Evolutionary conservation across 495 filamentous ascomycete species (phyloP).

Genomic region (Penicillium egyptiacum): DNA sequence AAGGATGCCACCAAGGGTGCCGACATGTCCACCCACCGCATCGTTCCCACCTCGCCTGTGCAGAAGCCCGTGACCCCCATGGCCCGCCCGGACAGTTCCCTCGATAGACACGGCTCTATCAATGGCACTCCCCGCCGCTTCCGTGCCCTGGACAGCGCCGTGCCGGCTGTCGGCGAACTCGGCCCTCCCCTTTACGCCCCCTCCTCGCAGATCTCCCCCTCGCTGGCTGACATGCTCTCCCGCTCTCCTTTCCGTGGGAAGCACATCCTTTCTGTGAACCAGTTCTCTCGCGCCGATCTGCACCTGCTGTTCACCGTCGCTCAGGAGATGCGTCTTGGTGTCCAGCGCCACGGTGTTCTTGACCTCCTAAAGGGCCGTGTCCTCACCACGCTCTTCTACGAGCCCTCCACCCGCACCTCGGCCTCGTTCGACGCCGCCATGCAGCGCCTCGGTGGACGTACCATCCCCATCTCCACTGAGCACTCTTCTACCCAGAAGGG

Average conservation of each 20-base stretch:
- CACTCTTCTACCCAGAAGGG: constrained; percentile 89
- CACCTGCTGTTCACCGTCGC: constrained; percentile 94
- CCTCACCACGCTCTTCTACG: constrained; percentile 91
- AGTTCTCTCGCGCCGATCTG: constrained; percentile 81
- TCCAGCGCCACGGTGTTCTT: constrained; percentile 84
- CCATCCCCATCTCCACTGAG: constrained; percentile 71
- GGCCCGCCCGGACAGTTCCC: constrained; percentile 46
- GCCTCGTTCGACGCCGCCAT: constrained; percentile 97
- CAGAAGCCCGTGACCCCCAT: constrained; percentile 52
- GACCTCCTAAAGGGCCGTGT: constrained; percentile 82
- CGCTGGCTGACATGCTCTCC: constrained; percentile 68
- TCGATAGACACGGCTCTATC: constrained; percentile 46
- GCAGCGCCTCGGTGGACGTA: constrained; percentile 90
- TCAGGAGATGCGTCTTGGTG: constrained; percentile 92
- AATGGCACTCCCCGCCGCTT: constrained; percentile 42
- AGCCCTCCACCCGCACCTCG: constrained; percentile 94
- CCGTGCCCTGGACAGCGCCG: constrained; percentile 29
- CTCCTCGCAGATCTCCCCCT: constrained; percentile 51
- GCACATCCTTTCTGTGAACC: constrained; percentile 85
- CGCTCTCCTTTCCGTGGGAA: constrained; percentile 80
- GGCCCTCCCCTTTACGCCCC: constrained; percentile 50
- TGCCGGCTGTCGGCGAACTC: constrained; percentile 49
- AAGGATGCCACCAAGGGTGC: constrained; percentile 59
- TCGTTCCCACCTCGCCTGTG: constrained; percentile 55
- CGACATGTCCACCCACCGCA: constrained; percentile 74